phyloP scores from a whole-genome alignment of 2,329 filamentous ascomycete species.

The Myriosclerotinia duriaeana region DNA sequence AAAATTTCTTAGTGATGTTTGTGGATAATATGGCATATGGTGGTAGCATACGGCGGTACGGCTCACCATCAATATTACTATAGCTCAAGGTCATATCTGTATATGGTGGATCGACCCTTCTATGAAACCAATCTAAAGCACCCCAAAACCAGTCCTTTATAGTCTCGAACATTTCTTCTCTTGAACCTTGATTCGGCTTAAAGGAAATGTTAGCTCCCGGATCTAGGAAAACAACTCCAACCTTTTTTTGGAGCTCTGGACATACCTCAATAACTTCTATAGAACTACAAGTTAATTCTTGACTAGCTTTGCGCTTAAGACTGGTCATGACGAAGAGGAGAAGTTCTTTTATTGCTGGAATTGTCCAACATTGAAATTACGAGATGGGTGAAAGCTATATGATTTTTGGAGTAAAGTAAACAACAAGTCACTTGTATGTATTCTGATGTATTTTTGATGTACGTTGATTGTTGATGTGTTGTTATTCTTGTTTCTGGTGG shows the following conservation, averaged over 20 bases:
- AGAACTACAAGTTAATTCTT: slow-evolving; percentile 31
- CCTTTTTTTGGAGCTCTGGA: not conserved
- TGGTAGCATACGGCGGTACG: not conserved
- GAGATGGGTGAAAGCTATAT: not conserved
- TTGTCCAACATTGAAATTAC: slow-evolving; percentile 15
- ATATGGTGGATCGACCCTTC: slow-evolving; percentile 17
- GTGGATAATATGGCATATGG: not conserved
- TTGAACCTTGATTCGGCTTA: slow-evolving; percentile 9
- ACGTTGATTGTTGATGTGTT: slow-evolving; percentile 9
- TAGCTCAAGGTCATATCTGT: slow-evolving; percentile 25
- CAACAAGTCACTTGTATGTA: no score
- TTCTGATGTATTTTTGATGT: not conserved
- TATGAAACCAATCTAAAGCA: not conserved
- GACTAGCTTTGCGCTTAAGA: slow-evolving; percentile 34
- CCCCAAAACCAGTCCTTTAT: slow-evolving; percentile 11
- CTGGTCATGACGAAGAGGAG: slow-evolving; percentile 20
- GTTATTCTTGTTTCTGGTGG: not conserved
- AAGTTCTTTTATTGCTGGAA: slow-evolving; percentile 1
- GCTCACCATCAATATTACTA: slow-evolving; percentile 21
- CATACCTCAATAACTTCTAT: slow-evolving; percentile 26
- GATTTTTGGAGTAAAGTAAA: not conserved
- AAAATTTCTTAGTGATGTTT: slow-evolving; percentile 13
- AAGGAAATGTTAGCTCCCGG: not conserved
- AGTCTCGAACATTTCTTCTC: slow-evolving; percentile 20
- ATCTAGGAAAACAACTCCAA: no score